Conservation (phyloP, 1,284 basidiomycete species). For the Malassezia equina region DNA sequence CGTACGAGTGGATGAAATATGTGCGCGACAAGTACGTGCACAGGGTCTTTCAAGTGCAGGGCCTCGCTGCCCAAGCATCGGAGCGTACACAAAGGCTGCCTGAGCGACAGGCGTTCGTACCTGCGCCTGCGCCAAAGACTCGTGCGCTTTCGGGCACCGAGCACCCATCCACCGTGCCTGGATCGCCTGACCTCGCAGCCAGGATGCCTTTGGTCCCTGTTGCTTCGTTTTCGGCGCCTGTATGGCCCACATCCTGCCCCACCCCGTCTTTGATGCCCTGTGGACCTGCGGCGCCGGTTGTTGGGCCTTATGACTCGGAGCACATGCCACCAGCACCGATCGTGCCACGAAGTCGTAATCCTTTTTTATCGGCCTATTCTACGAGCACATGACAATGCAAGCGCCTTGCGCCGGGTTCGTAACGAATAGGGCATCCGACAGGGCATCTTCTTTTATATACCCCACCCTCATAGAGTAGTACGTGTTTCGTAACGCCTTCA, state of each 20-base stretch:
- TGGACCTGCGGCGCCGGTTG: neutral
- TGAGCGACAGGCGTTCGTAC: too few species aligned
- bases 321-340: neutral
- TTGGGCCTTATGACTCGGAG: neutral
- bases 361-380: neutral
- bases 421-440: conserved; percentile 35
- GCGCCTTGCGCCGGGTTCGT: conserved; percentile 42
- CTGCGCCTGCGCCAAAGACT: too few species aligned
- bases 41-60: neutral
- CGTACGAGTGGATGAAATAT: conserved; percentile 64
- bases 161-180: too few species aligned
- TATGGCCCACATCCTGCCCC: too few species aligned
- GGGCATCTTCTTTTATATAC: conserved; percentile 20
- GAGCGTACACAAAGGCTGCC: too few species aligned
- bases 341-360: neutral
- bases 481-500: conserved; percentile 24
- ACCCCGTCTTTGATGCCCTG: too few species aligned
- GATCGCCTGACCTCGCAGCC: neutral
- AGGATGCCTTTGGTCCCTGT: too few species aligned
- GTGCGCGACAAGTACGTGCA: conserved; percentile 32
- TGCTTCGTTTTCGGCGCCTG: too few species aligned
- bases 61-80: too few species aligned
- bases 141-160: too few species aligned
- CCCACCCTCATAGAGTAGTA: conserved; percentile 31
- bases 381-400: conserved; percentile 19